A percentile compares a stretch with the other conserved stretches of the same genome.
phyloP scores from a whole-genome alignment of 176 grass and related monocot species.

The Carex littledalei region DNA sequence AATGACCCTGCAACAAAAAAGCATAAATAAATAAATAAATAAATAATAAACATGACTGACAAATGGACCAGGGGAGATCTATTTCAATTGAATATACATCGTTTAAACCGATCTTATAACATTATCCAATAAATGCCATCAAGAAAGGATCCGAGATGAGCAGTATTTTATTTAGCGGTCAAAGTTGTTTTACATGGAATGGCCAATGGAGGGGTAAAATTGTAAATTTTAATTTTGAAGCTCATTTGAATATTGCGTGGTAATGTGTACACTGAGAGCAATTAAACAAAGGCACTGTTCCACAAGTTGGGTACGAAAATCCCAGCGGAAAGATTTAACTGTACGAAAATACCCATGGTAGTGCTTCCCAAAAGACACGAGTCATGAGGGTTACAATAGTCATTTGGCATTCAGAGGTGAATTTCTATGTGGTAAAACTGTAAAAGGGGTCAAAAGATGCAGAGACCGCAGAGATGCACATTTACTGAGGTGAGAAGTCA shows the following conservation, averaged over 20 bases:
- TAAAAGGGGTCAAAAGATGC: constrained; percentile 34
- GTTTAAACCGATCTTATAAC: not conserved
- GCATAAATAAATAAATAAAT: not conserved
- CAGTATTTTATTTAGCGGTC: not conserved
- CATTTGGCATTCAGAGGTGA: not conserved
- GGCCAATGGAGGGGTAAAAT: not conserved
- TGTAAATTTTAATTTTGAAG: not conserved
- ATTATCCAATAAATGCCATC: not conserved
- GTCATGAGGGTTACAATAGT: constrained; percentile 5
- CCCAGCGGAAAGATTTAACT: not conserved
- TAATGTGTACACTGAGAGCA: not conserved
- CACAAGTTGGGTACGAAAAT: constrained; percentile 12
- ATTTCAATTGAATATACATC: not conserved
- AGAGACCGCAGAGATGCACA: constrained; percentile 25
- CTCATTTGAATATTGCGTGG: constrained; percentile 9
- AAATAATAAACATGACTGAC: not conserved
- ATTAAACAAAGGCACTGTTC: constrained; percentile 7
- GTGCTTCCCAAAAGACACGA: not conserved
- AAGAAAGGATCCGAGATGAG: not conserved
- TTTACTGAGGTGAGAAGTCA: constrained; percentile 22
- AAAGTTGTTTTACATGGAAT: constrained; percentile 17
- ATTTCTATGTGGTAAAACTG: not conserved
- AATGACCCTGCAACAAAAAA: constrained; percentile 31
- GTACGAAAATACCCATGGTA: constrained; percentile 20
- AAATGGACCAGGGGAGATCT: not conserved